Conservation (phyloP, 2,329 filamentous ascomycete species). For the Sclerotinia subarctica region DNA sequence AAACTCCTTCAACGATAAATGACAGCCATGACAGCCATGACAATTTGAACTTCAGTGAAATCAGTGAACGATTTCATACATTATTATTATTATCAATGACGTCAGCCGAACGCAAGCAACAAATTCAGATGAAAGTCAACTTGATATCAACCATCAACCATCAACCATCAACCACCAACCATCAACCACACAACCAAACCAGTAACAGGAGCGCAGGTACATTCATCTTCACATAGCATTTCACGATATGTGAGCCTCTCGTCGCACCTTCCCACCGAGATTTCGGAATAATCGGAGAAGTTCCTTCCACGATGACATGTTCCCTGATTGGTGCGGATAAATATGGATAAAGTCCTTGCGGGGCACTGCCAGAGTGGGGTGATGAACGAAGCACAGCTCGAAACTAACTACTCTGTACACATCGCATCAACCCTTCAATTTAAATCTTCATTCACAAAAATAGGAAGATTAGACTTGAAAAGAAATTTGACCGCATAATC, state of each 20-base stretch:
- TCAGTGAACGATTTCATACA: neutral
- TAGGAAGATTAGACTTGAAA: neutral
- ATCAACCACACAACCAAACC: neutral
- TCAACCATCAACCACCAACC: neutral
- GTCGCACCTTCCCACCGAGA: neutral
- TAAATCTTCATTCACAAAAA: neutral
- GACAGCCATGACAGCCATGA: neutral
- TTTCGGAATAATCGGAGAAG: neutral
- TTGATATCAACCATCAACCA: neutral
- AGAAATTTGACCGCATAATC: neutral
- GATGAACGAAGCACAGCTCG: conserved; percentile 16
- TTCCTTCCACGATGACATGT: neutral
- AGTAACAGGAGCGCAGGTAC: neutral
- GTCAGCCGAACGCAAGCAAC: neutral
- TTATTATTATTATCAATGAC: neutral
- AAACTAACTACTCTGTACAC: neutral
- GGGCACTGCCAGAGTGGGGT: conserved; percentile 22
- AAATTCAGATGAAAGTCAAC: neutral
- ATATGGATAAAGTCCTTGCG: conserved; percentile 24
- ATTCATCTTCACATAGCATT: neutral
- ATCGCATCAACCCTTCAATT: neutral
- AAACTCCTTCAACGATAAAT: conserved; percentile 1
- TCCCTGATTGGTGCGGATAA: conserved; percentile 33
- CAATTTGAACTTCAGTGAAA: neutral
- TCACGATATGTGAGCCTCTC: neutral